Evolutionary conservation across 2,329 filamentous ascomycete genomes (phyloP).

Genomic region (Cryphonectria radicalis): DNA sequence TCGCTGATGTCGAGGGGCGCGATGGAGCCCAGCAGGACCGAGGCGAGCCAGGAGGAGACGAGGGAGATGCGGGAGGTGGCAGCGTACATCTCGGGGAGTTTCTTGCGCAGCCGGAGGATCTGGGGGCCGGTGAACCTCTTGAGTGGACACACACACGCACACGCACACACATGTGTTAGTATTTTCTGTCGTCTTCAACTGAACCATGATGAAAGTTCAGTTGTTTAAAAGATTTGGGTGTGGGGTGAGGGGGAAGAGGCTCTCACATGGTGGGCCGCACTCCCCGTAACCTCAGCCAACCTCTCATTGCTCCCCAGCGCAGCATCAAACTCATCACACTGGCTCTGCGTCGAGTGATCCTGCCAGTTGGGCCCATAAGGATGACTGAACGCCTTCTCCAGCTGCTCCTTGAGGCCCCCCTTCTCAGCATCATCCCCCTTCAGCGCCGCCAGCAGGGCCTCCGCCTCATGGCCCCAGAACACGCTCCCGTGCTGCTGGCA

Average conservation of each 20-base stretch:
- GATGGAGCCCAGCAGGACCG: conserved; percentile 80
- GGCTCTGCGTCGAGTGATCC: conserved; percentile 89
- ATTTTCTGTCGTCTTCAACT: background rate
- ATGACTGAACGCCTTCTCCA: conserved; percentile 76
- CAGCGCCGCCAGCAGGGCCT: conserved; percentile 64
- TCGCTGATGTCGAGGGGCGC: conserved; percentile 93
- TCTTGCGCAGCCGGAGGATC: conserved; percentile 84
- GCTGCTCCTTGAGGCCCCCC: conserved; percentile 70
- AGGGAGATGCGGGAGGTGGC: conserved; percentile 85
- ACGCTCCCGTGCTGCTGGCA: conserved; percentile 98
- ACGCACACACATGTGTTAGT: background rate
- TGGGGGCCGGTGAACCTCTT: conserved; percentile 98
- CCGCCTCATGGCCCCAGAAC: conserved; percentile 80
- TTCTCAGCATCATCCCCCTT: conserved; percentile 51
- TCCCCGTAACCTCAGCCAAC: conserved; percentile 82
- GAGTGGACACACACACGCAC: conserved; percentile 7
- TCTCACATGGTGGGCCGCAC: conserved; percentile 86
- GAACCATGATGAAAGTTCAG: background rate
- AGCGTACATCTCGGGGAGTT: conserved; percentile 79
- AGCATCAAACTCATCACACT: conserved; percentile 87
- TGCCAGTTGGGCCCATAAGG: conserved; percentile 96
- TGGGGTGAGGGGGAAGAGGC: background rate
- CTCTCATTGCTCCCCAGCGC: conserved; percentile 67
- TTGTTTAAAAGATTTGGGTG: too few relatives aligned
- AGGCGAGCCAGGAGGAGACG: conserved; percentile 93